Base-by-base conservation (phyloP, 768 basidiomycete genomes). In the Scleroderma citrinum region DNA sequence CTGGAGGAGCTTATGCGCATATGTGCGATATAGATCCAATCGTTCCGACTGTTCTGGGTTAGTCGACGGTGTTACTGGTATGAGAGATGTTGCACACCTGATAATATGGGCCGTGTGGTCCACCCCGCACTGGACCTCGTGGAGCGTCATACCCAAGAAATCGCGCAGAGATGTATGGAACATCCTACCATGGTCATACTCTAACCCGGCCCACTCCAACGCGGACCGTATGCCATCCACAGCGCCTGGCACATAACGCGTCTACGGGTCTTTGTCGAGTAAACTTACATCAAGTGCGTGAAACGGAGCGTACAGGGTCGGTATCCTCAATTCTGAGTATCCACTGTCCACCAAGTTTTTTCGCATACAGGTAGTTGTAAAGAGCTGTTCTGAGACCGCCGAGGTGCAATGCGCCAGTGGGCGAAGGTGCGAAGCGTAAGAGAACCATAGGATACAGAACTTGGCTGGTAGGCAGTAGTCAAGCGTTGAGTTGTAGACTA, bases 261-360 rank as follows among this genome's bases (percentile, higher is more conserved):
- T 78, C 94, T 98, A 61, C 26, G 16, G 32, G 81, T 78, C 93
- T 97, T 61, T 26, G 16, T 32, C 34, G 13, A 5, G 11, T 54
- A 3, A 50, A 52, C 17, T 21, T 45, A 35, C 14, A 13, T 21
- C 5, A 40, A 12, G 26, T n/a, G 16, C 7, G 40, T 6, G 32
- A 26, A 13, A 29, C 26, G 26, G 13, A n/a, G 62, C 83, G 56
- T 56, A 94, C 95, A 54, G 83, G 72, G 64, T 99, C 96, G 0
- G 96, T 99, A 65, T 98, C 96, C 67, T 98, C 95, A 35, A 98
- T 83, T 44, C 96, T 74, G 57, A 98, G 69, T 32, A 97, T 79
- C 91, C 92, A 96, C 59, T 85, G 85, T 2, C 95, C 96, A 3
- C 80, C 82, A 13, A 80, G 72, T 64, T 89, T 91, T 58, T 76